These are phyloP conservation scores for Ceratorhiza oryzae-sativae DNA, from an alignment of 1,284 basidiomycete species.

Conservation along the genomic window DNA sequence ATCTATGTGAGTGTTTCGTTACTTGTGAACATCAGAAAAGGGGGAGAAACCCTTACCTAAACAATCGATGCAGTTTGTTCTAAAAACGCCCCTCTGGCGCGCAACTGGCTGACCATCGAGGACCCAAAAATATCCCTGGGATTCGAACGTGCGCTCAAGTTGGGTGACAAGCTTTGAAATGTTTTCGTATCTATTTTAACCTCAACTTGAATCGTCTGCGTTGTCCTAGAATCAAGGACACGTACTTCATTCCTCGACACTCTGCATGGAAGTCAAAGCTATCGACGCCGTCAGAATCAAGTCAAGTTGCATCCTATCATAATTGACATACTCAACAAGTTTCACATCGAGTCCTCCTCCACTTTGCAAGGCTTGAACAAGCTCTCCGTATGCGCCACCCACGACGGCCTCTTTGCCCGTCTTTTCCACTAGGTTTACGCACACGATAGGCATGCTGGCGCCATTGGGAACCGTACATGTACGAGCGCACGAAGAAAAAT, in stretches of 20 bases:
- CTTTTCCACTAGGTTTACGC: slow-evolving; percentile 88
- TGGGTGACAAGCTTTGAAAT: slow-evolving; percentile 79
- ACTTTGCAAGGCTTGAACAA: slow-evolving; percentile 62
- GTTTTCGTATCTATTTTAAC: slow-evolving; percentile 75
- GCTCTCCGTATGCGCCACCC: slow-evolving; percentile 79
- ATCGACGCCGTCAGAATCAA: slow-evolving; percentile 47
- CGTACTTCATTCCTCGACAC: slow-evolving; percentile 89
- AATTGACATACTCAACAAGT: slow-evolving; percentile 65
- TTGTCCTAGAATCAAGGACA: slow-evolving; percentile 27
- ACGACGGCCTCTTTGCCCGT: slow-evolving; percentile 86
- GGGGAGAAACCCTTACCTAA: slow-evolving; percentile 26
- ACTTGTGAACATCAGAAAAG: not conserved
- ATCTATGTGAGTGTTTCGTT: slow-evolving; percentile 58
- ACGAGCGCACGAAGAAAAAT: slow-evolving; percentile 30
- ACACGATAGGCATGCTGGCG: slow-evolving; percentile 62
- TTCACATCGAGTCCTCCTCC: slow-evolving; percentile 51
- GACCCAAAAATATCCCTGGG: slow-evolving; percentile 88
- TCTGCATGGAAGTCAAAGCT: slow-evolving; percentile 93
- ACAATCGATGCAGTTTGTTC: slow-evolving; percentile 93
- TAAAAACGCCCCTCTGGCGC: slow-evolving; percentile 83
- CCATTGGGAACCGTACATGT: slow-evolving; percentile 36
- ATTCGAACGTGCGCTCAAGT: slow-evolving; percentile 75
- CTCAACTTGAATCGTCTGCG: not conserved
- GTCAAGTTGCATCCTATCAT: not conserved
- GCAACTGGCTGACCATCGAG: slow-evolving; percentile 75